phyloP scores from a whole-genome alignment of 768 basidiomycete species.

The Leccinum truebloodii region DNA sequence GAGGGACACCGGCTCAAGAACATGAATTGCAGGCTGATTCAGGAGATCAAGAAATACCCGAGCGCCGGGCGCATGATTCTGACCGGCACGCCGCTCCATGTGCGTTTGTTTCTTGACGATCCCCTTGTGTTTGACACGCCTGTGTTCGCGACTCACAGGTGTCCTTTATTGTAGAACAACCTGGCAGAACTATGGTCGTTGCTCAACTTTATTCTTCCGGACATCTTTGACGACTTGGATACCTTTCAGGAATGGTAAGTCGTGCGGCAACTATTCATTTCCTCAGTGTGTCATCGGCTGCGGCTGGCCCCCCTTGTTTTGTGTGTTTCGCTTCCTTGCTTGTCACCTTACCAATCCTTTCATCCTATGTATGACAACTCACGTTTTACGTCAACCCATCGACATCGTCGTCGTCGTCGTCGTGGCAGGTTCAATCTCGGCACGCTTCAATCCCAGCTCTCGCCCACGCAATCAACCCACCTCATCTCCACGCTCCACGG shows the following conservation, averaged over 20 bases:
- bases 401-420: not conserved
- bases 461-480: slow-evolving; percentile 56
- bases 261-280: not conserved
- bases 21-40: slow-evolving; percentile 85
- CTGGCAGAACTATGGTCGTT: slow-evolving; percentile 93
- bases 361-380: not conserved
- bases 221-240: slow-evolving; percentile 87
- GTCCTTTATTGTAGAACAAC: slow-evolving; percentile 75
- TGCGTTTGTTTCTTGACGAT: slow-evolving; percentile 41
- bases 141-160: not conserved
- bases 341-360: not conserved
- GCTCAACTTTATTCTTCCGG: slow-evolving; percentile 93
- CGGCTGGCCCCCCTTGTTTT: not conserved
- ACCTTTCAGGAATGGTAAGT: slow-evolving; percentile 86
- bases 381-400: not conserved
- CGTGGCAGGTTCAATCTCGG: slow-evolving; percentile 68
- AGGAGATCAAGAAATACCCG: slow-evolving; percentile 84
- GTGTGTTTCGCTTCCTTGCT: not conserved
- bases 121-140: not conserved
- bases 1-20: slow-evolving; percentile 97
- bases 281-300: not conserved
- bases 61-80: slow-evolving; percentile 89
- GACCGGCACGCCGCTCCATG: slow-evolving; percentile 95
- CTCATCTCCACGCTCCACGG: slow-evolving; percentile 81
- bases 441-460: slow-evolving; percentile 55